Evolutionary conservation across 2,329 filamentous ascomycete species (phyloP), one percentile per base, ranked within the genome.

Genomic region (Keithomyces neogunnii): DNA sequence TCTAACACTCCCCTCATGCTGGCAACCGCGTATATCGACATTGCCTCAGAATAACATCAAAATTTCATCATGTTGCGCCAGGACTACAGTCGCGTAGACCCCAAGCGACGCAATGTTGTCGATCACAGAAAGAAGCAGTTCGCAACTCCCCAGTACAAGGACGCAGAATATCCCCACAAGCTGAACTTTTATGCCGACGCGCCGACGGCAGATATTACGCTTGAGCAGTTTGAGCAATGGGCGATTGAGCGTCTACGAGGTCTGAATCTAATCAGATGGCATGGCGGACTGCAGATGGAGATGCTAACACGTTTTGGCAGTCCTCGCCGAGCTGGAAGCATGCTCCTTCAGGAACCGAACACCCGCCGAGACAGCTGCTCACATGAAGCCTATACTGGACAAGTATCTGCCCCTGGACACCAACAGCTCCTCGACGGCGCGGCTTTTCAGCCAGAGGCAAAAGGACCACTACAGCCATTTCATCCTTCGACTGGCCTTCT

Each of bases 151-250:
- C 74, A 78, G 51, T 96, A 84, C 75, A 85, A 88, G 67, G 83
- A 89, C 58, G 78, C 85, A 51, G 77, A 86, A 43, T 99, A 97
- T 66, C 82, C 85, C 11, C 79, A 92, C 68, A 86, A 91, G 51
- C 80, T 99, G 63, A 99, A 95, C 74, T 92, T 96, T 70, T 99
- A 99, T 72, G 74, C 82, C 43, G 78, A 85, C 30, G 88, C 93
- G 45, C 93, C 93, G 0, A 96, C 90, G 0, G 87, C 88, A 46
- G 93, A 99, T 64, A 93, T 99, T 60, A 95, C 89, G 0, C 82
- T 99, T 42, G 93, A 99, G 65, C 85, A 99, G 66, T 99, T 99
- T 63, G 93, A 99, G 67, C 90, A 96, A 78, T 99, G 93, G 93
- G 93, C 91, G 9, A 97, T 99, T 63, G 88, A 95, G 62, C 79